phyloP scores from a whole-genome alignment of 2,329 filamentous ascomycete species.

The Fusarium lyarnte region DNA sequence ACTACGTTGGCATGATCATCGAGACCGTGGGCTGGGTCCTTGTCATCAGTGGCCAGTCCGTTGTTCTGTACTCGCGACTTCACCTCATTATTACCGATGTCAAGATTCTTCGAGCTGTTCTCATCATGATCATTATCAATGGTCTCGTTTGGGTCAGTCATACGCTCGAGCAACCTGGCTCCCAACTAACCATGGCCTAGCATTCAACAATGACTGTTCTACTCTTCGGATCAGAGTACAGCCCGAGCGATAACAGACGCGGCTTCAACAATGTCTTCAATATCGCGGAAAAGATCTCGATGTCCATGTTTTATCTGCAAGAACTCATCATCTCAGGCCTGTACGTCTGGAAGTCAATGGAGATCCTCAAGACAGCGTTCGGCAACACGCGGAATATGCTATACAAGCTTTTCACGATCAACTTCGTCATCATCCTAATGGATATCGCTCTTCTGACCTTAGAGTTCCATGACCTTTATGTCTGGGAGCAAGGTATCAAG shows the following conservation, averaged over 20 bases:
- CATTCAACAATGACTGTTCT: constrained; percentile 63
- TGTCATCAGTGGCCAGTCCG: constrained; percentile 14
- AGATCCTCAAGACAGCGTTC: constrained; percentile 23
- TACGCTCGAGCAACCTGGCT: fast-evolving
- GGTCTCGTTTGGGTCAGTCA: constrained; percentile 51
- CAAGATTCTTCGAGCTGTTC: neutral
- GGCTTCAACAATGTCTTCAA: constrained; percentile 40
- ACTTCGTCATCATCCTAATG: constrained; percentile 55
- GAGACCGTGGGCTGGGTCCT: constrained; percentile 33
- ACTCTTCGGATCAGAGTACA: constrained; percentile 15
- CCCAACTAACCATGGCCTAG: neutral
- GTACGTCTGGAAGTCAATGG: constrained; percentile 25
- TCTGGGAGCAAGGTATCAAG: constrained; percentile 49
- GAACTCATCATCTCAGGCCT: constrained; percentile 16
- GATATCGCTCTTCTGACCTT: constrained; percentile 51
- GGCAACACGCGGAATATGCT: constrained; percentile 20
- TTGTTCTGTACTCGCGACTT: constrained; percentile 25
- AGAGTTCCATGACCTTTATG: constrained; percentile 45
- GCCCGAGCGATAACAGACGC: neutral
- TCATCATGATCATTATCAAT: constrained; percentile 16
- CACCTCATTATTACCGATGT: constrained; percentile 3
- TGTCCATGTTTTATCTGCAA: constrained; percentile 15
- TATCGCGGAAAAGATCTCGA: constrained; percentile 39
- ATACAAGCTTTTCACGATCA: constrained; percentile 46
- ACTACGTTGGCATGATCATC: constrained; percentile 18